Conservation (phyloP, 441 rosid genomes). For the Adansonia madagascariensis region DNA sequence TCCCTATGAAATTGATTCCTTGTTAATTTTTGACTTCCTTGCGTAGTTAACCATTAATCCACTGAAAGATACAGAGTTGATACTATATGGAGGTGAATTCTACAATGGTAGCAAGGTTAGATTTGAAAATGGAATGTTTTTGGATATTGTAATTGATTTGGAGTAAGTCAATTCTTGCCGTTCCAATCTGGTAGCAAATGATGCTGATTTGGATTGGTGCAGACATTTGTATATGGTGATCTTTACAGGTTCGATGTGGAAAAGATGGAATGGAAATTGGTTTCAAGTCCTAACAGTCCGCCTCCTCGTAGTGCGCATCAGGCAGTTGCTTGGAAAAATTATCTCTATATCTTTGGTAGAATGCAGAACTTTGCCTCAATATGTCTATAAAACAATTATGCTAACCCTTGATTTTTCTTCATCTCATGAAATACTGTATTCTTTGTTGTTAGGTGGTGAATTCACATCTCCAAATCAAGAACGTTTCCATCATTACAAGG, state of each 20-base stretch:
- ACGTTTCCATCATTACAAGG: constrained; percentile 97
- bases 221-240: constrained; percentile 94
- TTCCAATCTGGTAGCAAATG: not conserved
- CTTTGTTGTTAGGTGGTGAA: constrained; percentile 73
- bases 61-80: constrained; percentile 79
- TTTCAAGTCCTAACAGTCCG: constrained; percentile 95
- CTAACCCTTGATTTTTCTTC: not conserved
- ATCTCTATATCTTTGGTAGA: constrained; percentile 88
- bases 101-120: constrained; percentile 91
- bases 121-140: not conserved
- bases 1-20: not conserved
- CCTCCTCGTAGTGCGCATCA: constrained; percentile 99
- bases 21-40: not conserved
- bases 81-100: constrained; percentile 90
- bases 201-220: constrained; percentile 33
- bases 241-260: constrained; percentile 89
- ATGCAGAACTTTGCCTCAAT: not conserved
- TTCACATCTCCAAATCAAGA: constrained; percentile 98
- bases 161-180: not conserved
- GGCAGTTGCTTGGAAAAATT: constrained; percentile 95
- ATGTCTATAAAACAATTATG: not conserved
- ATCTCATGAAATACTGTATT: constrained; percentile 20
- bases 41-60: constrained; percentile 79
- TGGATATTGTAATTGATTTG: not conserved
- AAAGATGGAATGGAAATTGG: constrained; percentile 83